phyloP scores from a whole-genome alignment of 208 protist genomes.

The Trypanosoma mega region DNA sequence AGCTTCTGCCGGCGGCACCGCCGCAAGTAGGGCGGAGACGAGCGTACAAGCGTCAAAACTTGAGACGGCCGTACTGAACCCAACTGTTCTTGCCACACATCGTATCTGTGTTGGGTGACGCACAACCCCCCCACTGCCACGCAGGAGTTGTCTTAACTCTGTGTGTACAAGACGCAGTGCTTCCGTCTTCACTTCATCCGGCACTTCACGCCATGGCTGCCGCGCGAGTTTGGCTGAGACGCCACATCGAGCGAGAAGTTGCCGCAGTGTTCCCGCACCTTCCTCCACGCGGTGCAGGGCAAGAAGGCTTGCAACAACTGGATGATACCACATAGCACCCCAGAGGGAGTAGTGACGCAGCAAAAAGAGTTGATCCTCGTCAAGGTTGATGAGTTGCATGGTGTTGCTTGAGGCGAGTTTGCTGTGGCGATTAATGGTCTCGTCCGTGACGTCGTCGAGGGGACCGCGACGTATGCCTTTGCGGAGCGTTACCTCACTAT shows the following conservation, averaged over 20 bases:
- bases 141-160: constrained; percentile 57
- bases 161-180: constrained; percentile 53
- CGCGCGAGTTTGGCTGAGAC: constrained; percentile 67
- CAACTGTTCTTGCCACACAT: constrained; percentile 55
- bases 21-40: constrained; percentile 62
- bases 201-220: constrained; percentile 77
- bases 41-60: constrained; percentile 80
- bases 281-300: constrained; percentile 82
- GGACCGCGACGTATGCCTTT: constrained; percentile 47
- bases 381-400: constrained; percentile 74
- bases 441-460: constrained; percentile 44
- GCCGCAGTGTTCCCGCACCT: constrained; percentile 63
- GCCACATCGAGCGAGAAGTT: constrained; percentile 80
- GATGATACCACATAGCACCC: constrained; percentile 82
- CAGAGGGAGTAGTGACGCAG: constrained; percentile 78
- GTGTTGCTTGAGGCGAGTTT: constrained; percentile 23
- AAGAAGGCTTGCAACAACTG: constrained; percentile 65
- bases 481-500: constrained; percentile 76
- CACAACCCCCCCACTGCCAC: constrained; percentile 33
- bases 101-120: constrained; percentile 45
- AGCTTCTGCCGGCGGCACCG: constrained; percentile 31
- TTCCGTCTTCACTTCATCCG: constrained; percentile 43
- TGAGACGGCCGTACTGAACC: constrained; percentile 80
- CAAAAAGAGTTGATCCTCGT: constrained; percentile 79
- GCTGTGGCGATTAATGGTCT: constrained; percentile 34